Conservation (phyloP, 768 basidiomycete species). For the Trametes cinnabarina region DNA sequence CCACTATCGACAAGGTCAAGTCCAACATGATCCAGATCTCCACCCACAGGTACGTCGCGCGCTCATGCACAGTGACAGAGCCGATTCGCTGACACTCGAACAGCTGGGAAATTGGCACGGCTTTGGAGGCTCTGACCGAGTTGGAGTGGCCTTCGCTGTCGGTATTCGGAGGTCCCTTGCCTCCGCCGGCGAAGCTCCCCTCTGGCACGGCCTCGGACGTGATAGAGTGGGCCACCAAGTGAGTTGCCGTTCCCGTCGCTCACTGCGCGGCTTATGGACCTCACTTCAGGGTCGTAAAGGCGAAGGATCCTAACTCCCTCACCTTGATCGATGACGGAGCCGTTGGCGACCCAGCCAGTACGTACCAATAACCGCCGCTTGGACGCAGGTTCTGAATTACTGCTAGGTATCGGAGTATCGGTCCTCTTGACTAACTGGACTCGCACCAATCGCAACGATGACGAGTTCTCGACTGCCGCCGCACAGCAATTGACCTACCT, state of each 20-base stretch:
- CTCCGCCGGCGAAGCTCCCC: conserved; percentile 38
- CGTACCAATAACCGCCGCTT: conserved; percentile 13
- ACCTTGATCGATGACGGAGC: conserved; percentile 49
- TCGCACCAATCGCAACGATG: conserved; percentile 32
- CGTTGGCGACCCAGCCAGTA: conserved; percentile 62
- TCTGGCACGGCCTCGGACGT: conserved; percentile 40
- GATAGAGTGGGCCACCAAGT: conserved; percentile 40
- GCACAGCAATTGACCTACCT: conserved; percentile 49
- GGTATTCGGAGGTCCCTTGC: conserved; percentile 42
- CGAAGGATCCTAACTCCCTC: conserved; percentile 36
- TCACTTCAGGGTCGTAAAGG: conserved; percentile 35
- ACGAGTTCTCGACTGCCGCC: conserved; percentile 43
- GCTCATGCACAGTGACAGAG: neutral
- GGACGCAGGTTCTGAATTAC: neutral
- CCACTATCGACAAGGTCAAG: conserved; percentile 28
- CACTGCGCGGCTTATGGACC: neutral
- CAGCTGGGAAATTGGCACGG: conserved; percentile 64
- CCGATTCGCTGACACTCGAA: neutral
- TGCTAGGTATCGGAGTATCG: conserved; percentile 49
- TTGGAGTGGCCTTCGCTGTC: conserved; percentile 48
- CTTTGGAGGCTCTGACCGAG: conserved; percentile 55
- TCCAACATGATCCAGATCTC: conserved; percentile 29
- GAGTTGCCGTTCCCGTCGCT: conserved; percentile 15
- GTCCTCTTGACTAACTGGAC: conserved; percentile 57
- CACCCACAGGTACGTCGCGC: conserved; percentile 24